Evolutionary conservation across 73 alveolate species (phyloP).

Genomic region (Paramecium primaurelia): DNA sequence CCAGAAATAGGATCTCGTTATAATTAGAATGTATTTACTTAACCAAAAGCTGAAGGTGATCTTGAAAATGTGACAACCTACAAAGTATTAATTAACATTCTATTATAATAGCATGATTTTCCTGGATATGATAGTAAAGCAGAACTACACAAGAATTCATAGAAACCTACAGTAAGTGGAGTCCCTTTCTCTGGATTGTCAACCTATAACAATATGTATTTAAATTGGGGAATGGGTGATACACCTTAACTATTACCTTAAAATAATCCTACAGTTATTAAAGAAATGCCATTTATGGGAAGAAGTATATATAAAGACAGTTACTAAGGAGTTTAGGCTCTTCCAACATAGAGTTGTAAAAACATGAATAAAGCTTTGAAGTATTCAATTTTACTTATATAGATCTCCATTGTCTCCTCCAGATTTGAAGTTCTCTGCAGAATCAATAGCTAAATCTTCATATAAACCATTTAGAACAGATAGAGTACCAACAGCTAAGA

Average conservation of each 20-base stretch:
- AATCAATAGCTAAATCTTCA: constrained; percentile 16
- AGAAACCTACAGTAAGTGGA: background rate
- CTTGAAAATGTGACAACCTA: background rate
- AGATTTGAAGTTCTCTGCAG: background rate
- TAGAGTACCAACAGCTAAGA: background rate
- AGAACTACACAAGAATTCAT: background rate
- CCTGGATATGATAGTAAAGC: background rate
- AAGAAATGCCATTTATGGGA: constrained; percentile 44
- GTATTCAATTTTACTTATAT: background rate
- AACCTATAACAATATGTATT: constrained; percentile 1
- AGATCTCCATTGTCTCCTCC: constrained; percentile 43
- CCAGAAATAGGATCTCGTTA: background rate
- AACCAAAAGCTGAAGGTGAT: background rate
- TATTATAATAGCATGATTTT: background rate
- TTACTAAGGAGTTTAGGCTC: background rate
- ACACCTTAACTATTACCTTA: background rate
- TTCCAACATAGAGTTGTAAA: background rate
- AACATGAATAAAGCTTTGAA: background rate
- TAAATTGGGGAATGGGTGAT: constrained; percentile 28
- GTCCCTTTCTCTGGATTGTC: constrained; percentile 42
- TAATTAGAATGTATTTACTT: background rate
- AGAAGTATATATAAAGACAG: constrained; percentile 15
- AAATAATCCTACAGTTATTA: constrained; percentile 21
- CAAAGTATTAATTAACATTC: background rate
- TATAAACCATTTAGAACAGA: background rate